Evolutionary conservation across 202 grass and related monocot species (phyloP).

Genomic region (Cymbopogon flexuosus): DNA sequence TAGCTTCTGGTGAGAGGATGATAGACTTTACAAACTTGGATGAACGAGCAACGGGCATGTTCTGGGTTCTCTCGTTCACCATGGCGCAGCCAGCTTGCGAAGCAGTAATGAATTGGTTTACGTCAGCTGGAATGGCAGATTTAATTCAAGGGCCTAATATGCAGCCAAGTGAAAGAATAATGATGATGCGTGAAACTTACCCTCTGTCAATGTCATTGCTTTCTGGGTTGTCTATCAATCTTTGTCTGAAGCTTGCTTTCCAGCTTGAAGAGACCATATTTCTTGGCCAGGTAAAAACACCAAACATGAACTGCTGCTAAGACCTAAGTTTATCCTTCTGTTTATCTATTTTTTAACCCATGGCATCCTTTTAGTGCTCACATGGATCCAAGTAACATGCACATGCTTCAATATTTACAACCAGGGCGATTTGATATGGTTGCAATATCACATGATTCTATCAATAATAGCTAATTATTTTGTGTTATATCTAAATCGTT

Average conservation of each 20-base stretch:
- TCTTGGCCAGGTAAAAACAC: conserved; percentile 78
- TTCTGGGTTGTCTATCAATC: conserved; percentile 91
- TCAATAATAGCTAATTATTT: neutral
- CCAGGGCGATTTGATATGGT: neutral
- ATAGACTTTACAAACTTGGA: conserved; percentile 94
- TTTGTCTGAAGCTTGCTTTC: conserved; percentile 90
- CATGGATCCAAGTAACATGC: neutral
- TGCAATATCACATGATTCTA: neutral
- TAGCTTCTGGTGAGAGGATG: conserved; percentile 67
- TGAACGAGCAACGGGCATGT: conserved; percentile 89
- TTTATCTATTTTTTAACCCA: neutral
- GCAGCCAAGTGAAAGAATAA: conserved; percentile 70
- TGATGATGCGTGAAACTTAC: conserved; percentile 84
- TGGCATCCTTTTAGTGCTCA: neutral
- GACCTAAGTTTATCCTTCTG: conserved; percentile 1
- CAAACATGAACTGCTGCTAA: neutral
- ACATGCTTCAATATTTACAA: conserved; percentile 1
- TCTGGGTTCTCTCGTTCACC: conserved; percentile 99
- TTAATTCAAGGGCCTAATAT: conserved; percentile 76
- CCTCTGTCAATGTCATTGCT: conserved; percentile 89
- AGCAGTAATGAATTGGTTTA: conserved; percentile 98
- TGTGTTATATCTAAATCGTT: neutral
- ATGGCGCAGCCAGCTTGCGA: conserved; percentile 85
- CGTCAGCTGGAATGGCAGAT: conserved; percentile 67
- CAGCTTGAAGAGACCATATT: conserved; percentile 98